These are phyloP conservation scores for Paecilomyces sp. DNA, from an alignment of 2,329 filamentous ascomycete species.

Conservation along the genomic window DNA sequence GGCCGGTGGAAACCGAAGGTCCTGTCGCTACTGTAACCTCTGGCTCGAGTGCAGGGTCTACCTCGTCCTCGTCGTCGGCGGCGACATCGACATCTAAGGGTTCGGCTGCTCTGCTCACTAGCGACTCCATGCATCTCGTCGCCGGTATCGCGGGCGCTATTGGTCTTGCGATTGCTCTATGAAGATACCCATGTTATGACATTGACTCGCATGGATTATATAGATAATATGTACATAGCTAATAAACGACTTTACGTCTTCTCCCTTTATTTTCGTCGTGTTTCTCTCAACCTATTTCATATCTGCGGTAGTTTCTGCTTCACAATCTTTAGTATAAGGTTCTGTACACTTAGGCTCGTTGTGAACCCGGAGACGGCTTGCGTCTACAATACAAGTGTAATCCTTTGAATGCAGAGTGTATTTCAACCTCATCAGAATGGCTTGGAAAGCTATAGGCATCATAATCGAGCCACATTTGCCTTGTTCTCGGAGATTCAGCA, in stretches of 20 bases:
- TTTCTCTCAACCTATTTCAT: background rate
- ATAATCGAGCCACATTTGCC: no score
- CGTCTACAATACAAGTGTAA: no score
- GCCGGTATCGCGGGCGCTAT: background rate
- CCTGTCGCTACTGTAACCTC: background rate
- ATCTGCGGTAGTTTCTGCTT: no score
- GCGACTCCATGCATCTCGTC: background rate
- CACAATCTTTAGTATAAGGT: no score
- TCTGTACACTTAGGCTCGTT: no score
- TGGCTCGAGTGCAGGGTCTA: background rate
- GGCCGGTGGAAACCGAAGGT: background rate
- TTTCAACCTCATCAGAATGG: no score
- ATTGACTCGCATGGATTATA: background rate
- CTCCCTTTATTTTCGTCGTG: no score
- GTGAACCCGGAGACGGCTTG: no score
- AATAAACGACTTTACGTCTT: background rate
- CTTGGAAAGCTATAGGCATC: no score
- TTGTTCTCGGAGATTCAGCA: no score
- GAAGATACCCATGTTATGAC: background rate
- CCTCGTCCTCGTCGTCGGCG: background rate
- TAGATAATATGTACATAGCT: background rate
- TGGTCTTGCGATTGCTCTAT: background rate
- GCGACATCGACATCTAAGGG: background rate
- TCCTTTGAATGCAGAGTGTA: no score
- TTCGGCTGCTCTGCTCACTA: background rate